Evolutionary conservation across 768 basidiomycete species (phyloP).

Genomic region (Calocera cornea): DNA sequence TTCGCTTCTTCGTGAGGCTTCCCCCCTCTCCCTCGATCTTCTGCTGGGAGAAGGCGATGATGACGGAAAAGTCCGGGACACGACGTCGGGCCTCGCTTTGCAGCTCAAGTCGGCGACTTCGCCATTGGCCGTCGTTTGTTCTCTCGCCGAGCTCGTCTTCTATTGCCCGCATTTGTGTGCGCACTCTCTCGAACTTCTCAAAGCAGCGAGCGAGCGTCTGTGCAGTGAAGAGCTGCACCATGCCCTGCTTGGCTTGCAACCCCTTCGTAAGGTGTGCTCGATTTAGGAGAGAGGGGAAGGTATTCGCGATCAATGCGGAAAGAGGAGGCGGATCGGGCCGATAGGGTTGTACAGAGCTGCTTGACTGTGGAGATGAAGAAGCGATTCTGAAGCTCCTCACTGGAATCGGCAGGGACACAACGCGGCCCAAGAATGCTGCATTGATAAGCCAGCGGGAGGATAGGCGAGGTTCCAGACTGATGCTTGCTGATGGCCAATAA

Average conservation of each 20-base stretch:
- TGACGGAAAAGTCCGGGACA: constrained; percentile 75
- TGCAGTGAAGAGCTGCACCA: constrained; percentile 80
- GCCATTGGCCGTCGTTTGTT: constrained; percentile 58
- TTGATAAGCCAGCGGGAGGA: constrained; percentile 87
- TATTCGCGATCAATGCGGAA: constrained; percentile 53
- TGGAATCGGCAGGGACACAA: constrained; percentile 69
- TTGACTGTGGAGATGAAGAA: constrained; percentile 18
- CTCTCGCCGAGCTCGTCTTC: constrained; percentile 46
- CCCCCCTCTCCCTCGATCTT: constrained; percentile 9
- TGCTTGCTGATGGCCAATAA: constrained; percentile 57
- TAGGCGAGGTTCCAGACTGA: constrained; percentile 73
- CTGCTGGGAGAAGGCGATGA: constrained; percentile 68
- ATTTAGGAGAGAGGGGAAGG: constrained; percentile 58
- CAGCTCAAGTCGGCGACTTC: constrained; percentile 48
- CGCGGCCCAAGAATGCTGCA: constrained; percentile 63
- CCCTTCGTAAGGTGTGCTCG: constrained; percentile 71
- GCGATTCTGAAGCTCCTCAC: constrained; percentile 45
- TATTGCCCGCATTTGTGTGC: constrained; percentile 36
- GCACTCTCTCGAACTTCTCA: constrained; percentile 49
- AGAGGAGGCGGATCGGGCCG: constrained; percentile 67
- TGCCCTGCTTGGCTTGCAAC: constrained; percentile 49
- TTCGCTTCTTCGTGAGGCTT: constrained; percentile 24
- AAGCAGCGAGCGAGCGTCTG: constrained; percentile 64
- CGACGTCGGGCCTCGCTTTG: constrained; percentile 60
- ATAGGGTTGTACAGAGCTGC: constrained; percentile 29